phyloP scores from a whole-genome alignment of 257 asterid species.

The Solanum habrochaites region DNA sequence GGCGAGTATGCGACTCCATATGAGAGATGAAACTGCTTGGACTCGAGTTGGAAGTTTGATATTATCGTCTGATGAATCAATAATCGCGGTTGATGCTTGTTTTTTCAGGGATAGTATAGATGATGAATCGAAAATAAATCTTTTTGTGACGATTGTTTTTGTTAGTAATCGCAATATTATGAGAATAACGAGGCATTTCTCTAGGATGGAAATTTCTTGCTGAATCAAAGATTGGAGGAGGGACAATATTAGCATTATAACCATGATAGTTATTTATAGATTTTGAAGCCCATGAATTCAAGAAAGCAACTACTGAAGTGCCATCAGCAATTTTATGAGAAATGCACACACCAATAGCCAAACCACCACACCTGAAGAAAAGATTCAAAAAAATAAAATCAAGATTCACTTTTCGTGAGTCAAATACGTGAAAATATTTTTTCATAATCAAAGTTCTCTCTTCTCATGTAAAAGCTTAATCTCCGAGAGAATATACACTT shows the following conservation, averaged over 20 bases:
- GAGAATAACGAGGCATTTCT: too few relatives aligned
- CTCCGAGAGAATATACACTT: neutral
- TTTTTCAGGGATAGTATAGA: neutral
- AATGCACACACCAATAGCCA: constrained; percentile 14
- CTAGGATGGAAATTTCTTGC: neutral
- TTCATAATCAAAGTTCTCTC: too few relatives aligned
- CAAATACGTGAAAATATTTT: neutral
- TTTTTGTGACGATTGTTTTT: too few relatives aligned
- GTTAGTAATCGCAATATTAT: too few relatives aligned
- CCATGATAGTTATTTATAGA: neutral
- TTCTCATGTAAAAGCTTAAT: too few relatives aligned
- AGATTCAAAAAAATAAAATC: neutral
- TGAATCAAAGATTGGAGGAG: neutral
- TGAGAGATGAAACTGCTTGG: constrained; percentile 15
- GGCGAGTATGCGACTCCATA: constrained; percentile 14
- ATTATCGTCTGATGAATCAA: neutral
- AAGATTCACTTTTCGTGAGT: neutral
- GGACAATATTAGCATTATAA: neutral
- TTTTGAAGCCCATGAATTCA: constrained; percentile 14
- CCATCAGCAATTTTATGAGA: constrained; percentile 22
- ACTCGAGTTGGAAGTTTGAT: constrained; percentile 12
- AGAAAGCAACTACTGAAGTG: neutral
- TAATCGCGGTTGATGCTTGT: neutral
- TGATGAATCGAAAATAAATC: constrained; percentile 3
- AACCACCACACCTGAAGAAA: constrained; percentile 22